Conservation (phyloP, 805 yeast species). For the Saturnispora sanitii region DNA sequence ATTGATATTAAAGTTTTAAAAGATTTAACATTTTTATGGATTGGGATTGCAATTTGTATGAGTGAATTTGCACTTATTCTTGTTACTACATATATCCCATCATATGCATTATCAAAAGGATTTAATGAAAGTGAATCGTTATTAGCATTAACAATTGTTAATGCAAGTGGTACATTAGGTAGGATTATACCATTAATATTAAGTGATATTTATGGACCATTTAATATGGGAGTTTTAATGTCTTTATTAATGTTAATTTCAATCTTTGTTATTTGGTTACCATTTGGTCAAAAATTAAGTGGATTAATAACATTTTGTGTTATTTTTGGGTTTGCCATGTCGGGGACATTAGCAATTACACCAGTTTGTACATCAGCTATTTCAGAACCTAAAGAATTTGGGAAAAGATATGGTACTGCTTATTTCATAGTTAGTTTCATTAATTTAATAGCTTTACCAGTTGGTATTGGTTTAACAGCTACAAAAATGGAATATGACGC, state of each 20-base stretch:
- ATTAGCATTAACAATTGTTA: constrained; percentile 34
- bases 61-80: constrained; percentile 45
- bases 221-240: constrained; percentile 31
- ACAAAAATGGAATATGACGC: constrained; percentile 23
- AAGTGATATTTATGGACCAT: constrained; percentile 37
- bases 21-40: constrained; percentile 33
- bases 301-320: constrained; percentile 51
- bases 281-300: constrained; percentile 39
- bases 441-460: constrained; percentile 38
- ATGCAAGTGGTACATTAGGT: constrained; percentile 36
- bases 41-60: constrained; percentile 34
- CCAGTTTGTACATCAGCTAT: constrained; percentile 65
- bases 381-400: constrained; percentile 54
- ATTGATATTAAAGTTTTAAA: constrained; percentile 32
- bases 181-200: constrained; percentile 35
- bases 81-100: constrained; percentile 44
- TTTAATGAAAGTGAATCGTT: constrained; percentile 33
- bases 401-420: constrained; percentile 61
- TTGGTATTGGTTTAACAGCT: constrained; percentile 29
- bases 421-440: constrained; percentile 40
- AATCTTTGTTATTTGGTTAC: constrained; percentile 53
- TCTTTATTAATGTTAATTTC: constrained; percentile 33
- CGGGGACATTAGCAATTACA: constrained; percentile 53
- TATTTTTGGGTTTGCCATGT: constrained; percentile 42
- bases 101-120: constrained; percentile 46